Base-by-base conservation (phyloP, 2,329 filamentous ascomycete species). In the Cercospora zeae-maydis region DNA sequence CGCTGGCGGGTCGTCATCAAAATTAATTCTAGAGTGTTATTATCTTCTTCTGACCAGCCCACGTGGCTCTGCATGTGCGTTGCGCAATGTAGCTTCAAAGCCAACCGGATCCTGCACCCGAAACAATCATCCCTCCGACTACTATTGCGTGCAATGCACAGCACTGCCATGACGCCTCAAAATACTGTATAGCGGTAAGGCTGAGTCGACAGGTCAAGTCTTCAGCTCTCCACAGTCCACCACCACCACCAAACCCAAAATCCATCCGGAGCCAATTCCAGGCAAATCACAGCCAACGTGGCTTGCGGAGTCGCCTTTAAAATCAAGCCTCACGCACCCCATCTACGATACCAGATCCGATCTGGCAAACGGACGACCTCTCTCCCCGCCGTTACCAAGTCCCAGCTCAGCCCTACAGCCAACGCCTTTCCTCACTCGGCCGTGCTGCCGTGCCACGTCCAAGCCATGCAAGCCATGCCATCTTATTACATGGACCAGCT, bases 301-400 rank as follows among this genome's bases (percentile, higher is more conserved):
- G 61, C 61, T 63, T 63, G 55, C 61, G 56, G 61, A 59, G 55
- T 55, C 36, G 61, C 61, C 61, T 63, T 42, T 24, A 47, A 30
- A 59, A 27, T 19, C 55, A 55, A 49, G 61, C 61, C 61, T 54
- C 61, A 55, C 30, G 31, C 16, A 54, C 16, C 56, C 33, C 33
- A 54, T 53, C 33, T 39, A 45, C 21, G 47, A 42, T 60, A 33
- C 58, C 58, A 53, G 34, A 16, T 53, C 37, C 36, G 49, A 59
- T 59, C 33, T 34, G 45, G 61, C 10, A 34, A 55, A 55, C 11
- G 37, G 47, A 57, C 61, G 21, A 45, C 27, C 45, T 51, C 16
- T 10, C 24, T 5, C 30, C 33, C 47, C 31, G 37, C 31, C 42
- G 13, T 45, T 21, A 16, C 34, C 47, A 53, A 8, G n/a, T 27